Base-by-base conservation (phyloP, 106 monocot species). In the Alisma plantagoaquatica region DNA sequence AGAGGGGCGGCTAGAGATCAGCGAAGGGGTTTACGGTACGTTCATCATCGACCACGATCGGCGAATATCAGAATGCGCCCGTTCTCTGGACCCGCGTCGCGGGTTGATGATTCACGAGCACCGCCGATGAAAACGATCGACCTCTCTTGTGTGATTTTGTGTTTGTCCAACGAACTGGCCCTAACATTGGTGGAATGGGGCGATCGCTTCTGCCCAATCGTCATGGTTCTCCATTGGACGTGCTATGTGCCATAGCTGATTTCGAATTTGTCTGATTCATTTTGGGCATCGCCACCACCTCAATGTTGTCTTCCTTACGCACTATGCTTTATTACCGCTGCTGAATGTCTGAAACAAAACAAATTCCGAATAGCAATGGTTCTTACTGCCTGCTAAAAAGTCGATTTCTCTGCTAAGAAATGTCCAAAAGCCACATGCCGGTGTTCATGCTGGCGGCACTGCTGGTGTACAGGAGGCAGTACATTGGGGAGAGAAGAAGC, bases 381-480 rank as follows among this genome's bases (percentile, higher is more conserved):
- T n/a, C n/a, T n/a, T n/a, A n/a, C n/a, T n/a, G n/a, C n/a, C n/a
- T n/a, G n/a, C n/a, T n/a, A n/a, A n/a, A n/a, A n/a, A n/a, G n/a
- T n/a, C n/a, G n/a, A n/a, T n/a, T n/a, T n/a, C n/a, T n/a, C n/a
- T n/a, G n/a, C n/a, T n/a, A n/a, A n/a, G 94, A 94, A 48, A 48
- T 70, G 29, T 87, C 87, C 45, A 87, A 87, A 14, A 87, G 94
- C 87, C 78, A 87, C 14, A 84, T 88, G 30, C 69, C 88, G 20
- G 87, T 87, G 27, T 94, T 94, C 60, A 94, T 94, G 94, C 56
- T 94, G 33, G 94, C 94, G 14, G 77, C 68, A 1, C 80, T 94
- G 59, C 51, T 94, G 54, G 67, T 94, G 9, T 88, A 94, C 41
- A 68, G 80, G 43, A 88, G 84, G 44, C 83, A 81, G 38, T 84